Evolutionary conservation across 2,329 filamentous ascomycete genomes (phyloP).

Genomic region (Myriosclerotinia duriaeana): DNA sequence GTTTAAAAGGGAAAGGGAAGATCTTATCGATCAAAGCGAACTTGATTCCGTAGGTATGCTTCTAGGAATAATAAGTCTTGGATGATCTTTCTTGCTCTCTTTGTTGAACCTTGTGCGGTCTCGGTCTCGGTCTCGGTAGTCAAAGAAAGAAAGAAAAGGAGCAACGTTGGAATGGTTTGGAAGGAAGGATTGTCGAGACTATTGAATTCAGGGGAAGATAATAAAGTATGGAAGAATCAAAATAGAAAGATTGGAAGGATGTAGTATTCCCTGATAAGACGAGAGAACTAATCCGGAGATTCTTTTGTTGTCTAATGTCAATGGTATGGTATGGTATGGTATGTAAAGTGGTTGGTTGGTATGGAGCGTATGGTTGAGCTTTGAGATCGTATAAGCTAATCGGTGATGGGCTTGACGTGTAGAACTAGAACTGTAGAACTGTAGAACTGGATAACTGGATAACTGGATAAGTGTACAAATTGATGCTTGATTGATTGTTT

Average conservation of each 20-base stretch:
- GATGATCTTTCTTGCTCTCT: background rate
- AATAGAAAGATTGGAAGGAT: too few relatives aligned
- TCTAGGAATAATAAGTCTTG: background rate
- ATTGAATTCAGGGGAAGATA: background rate
- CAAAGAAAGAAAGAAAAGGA: constrained; percentile 2
- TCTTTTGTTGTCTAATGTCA: background rate
- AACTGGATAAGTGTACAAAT: too few relatives aligned
- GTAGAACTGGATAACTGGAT: too few relatives aligned
- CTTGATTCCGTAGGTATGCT: background rate
- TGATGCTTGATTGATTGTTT: too few relatives aligned
- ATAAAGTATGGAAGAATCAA: background rate
- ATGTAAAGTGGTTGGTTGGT: too few relatives aligned
- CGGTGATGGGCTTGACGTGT: too few relatives aligned
- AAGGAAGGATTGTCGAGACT: background rate
- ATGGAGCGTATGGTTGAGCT: too few relatives aligned
- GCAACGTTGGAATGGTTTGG: too few relatives aligned
- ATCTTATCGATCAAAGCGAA: background rate
- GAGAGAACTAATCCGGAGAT: background rate
- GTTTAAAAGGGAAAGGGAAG: constrained; percentile 4
- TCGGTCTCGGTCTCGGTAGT: constrained; percentile 3
- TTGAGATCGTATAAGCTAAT: too few relatives aligned
- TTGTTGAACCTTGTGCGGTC: background rate
- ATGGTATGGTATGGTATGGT: background rate
- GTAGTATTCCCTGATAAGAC: background rate
- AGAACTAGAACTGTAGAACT: too few relatives aligned